Base-by-base conservation (phyloP, 1,284 basidiomycete species). In the Puccinia triticina region DNA sequence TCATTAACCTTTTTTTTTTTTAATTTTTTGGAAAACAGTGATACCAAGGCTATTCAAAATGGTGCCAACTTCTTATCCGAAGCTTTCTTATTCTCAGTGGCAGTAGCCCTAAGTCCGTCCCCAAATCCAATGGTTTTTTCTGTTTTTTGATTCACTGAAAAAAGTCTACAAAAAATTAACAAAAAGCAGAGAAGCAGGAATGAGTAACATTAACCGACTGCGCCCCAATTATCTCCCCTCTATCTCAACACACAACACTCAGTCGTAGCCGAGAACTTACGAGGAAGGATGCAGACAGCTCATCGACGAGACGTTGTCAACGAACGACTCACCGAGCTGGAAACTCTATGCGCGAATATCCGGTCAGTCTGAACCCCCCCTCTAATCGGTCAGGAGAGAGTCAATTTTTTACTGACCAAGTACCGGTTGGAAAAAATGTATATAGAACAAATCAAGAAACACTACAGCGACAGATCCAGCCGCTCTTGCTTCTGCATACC, bases 41-140 rank as follows among this genome's bases (percentile, higher is more conserved):
- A 79, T 34, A 59, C 77, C 18, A 79, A 79, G 53, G 77, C 77
- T 11, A 79, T 79, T 37, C 77, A 79, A 66, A 79, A 79, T 71
- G 77, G 77, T 8, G 77, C 77, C 26, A 71, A 79, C 26, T 79
- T 79, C 32, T 46, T 79, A 69, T 79, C 77, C n/a, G 77, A 79
- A 79, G 77, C 77, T 53, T 79, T 71, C 55, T 50, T 79, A 32
- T 79, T 79, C 53, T 69, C 77, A 10, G 77, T 79, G 0, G 77
- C 77, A 23, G 57, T 71, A 29, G 48, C 64, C 12, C 50, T 79
- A 55, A 79, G 77, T 79, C 34, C 23, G 64, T 71, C 23, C 55
- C 50, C 26, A 21, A 23, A 50, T 79, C 48, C 10, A 34, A 29
- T n/a, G 14, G 10, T 59, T 59, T 46, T 64, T 43, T 59, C 23